Base-by-base conservation (phyloP, 805 yeast genomes). In the Saturnispora besseyi region DNA sequence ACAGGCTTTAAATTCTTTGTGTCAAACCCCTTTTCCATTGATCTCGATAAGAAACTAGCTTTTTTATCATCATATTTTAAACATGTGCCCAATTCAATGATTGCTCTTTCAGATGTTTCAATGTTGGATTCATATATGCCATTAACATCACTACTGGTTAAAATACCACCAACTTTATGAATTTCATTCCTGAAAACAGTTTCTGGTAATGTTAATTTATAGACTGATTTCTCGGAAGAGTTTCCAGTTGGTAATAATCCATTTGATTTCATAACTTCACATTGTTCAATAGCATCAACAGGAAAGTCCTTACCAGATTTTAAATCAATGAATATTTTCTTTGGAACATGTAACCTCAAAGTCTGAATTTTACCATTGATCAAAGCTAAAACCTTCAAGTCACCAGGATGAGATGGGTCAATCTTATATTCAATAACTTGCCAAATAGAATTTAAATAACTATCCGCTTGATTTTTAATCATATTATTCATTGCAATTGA, bases 1-100 rank as follows among this genome's bases (percentile, higher is more conserved):
- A 75, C 67, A 48, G 67, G 61, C 29, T 69, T 68, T 49, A 78
- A 62, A 62, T 82, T 81, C 46, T 77, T 77, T 50, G 77, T 60
- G 12, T 84, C 79, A 64, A 95, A 95, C 0, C 99, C 99, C 51
- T 77, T 75, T 57, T 87, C 89, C 51, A 93, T 68, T 29, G 96
- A 95, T 58, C 76, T 78, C 7, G 97, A 95, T 9, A 95, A 69
- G 0, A 89, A 80, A 8, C 97, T 96, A n/a, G 87, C 77, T 49
- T 76, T 73, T 1, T 79, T 70, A 42, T 83, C 82, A 54, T 81
- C 87, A 55, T 90, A 83, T 13, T 73, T 73, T 21, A 90, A 84
- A 13, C 79, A 72, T 24, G 81, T 72, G 3, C 99, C 98, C 15
- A 93, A 68, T 31, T 83, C 84, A 55, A 93, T 76, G 41, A 88